Base-by-base conservation (phyloP, 2,329 filamentous ascomycete genomes). In the Coniosporium tulheliwenetii region DNA sequence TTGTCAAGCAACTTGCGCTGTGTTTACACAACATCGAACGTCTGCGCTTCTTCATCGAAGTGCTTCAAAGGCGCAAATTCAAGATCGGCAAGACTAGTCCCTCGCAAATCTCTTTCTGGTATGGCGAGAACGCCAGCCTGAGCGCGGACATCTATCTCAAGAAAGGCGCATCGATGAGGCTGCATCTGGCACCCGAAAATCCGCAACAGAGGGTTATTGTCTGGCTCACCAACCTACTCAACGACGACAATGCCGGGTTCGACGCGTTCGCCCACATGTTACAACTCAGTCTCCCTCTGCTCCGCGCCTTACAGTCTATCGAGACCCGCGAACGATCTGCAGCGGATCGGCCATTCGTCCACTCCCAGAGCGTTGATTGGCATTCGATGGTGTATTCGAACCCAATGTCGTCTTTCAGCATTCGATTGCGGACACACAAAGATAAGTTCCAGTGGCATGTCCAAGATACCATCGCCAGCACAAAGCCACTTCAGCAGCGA, bases 131-230 rank as follows among this genome's bases (percentile, higher is more conserved):
- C 43, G 12, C 48, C 51, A 37, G 30, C 45, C 73, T 73, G 67
- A 66, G 62, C 44, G 75, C 78, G 2, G 65, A 65, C 2, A 61
- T 85, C 35, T 69, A 76, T 45, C 72, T 85, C 30, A 63, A 65
- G 14, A 59, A 61, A 8, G 60, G 65, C 13, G 58, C 67, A 3
- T 55, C 63, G 2, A 74, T 83, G 47, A 64, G 64, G 12, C 62
- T 91, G 26, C 60, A 64, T 19, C 64, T 89, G 14, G 69, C 78
- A 34, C 61, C 63, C 10, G 67, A 65, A 10, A 85, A 82, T 49
- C 81, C 82, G 2, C 81, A 86, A 51, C 62, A 79, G 36, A 71
- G 77, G 13, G 67, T 81, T 10, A 60, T 69, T 14, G 73, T 78
- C 47, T 62, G 73, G 36, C 64, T 85, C 44, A 69, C 68, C 40